A percentile compares a stretch with the other conserved stretches of the same genome.
Evolutionary conservation across 352 stramenopile genomes (phyloP).

Genomic region (Phytophthora cactorum): DNA sequence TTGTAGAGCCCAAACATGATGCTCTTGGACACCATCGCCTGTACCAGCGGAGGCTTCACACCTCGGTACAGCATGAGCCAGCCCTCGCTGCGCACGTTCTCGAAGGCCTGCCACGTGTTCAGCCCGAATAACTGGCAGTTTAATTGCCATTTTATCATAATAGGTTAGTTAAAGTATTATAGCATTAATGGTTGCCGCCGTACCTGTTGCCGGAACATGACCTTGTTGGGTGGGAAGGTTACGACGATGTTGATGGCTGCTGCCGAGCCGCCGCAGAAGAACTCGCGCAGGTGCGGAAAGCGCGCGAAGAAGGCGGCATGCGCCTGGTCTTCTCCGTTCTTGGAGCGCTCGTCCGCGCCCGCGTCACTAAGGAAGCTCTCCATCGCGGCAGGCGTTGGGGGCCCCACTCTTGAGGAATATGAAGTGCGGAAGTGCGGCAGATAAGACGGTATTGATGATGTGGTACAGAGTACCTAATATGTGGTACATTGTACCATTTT

Average conservation of each 20-base stretch:
- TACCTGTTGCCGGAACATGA: conserved; percentile 93
- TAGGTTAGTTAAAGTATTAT: neutral
- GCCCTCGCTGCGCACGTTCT: conserved; percentile 72
- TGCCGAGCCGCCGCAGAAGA: conserved; percentile 78
- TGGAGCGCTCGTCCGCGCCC: conserved; percentile 12
- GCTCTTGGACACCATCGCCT: conserved; percentile 88
- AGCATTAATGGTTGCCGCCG: neutral
- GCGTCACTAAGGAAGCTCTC: conserved; percentile 37
- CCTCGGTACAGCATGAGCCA: conserved; percentile 79
- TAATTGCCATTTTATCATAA: neutral
- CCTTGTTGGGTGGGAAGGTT: conserved; percentile 90
- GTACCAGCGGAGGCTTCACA: conserved; percentile 83
- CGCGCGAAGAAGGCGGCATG: conserved; percentile 46
- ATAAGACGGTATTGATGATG: neutral
- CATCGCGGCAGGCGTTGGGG: conserved; percentile 18
- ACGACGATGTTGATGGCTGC: conserved; percentile 89
- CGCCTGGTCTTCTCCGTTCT: conserved; percentile 1
- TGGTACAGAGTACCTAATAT: neutral
- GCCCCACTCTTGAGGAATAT: conserved; percentile 5
- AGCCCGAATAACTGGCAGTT: conserved; percentile 68
- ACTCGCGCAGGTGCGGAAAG: conserved; percentile 81
- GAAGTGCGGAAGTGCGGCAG: neutral
- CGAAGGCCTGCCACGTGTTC: conserved; percentile 70
- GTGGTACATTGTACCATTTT: neutral
- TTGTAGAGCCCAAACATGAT: conserved; percentile 93